phyloP scores from a whole-genome alignment of 2,329 filamentous ascomycete genomes.

The Cladosporium sp. region DNA sequence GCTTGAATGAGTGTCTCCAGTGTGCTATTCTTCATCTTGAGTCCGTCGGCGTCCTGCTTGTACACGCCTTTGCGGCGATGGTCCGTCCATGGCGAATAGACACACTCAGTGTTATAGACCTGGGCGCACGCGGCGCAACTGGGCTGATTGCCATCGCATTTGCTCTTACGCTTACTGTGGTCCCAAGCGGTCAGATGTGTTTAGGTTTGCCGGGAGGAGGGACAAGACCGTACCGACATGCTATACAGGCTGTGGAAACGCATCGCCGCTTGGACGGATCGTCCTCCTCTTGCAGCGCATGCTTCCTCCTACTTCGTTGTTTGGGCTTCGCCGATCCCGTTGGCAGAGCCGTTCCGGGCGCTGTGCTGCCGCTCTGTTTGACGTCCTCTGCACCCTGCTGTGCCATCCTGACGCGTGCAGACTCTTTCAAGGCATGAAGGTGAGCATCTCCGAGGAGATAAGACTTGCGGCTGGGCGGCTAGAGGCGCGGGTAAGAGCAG shows the following conservation, averaged over 20 bases:
- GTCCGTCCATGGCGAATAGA: slow-evolving; percentile 95
- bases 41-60: slow-evolving; percentile 81
- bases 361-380: neutral
- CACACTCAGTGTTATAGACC: slow-evolving; percentile 82
- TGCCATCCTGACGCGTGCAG: slow-evolving; percentile 5
- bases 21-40: slow-evolving; percentile 81
- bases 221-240: slow-evolving; percentile 22
- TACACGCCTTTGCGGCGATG: slow-evolving; percentile 95
- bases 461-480: neutral
- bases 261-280: slow-evolving; percentile 39
- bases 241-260: slow-evolving; percentile 32
- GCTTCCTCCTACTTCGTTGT: slow-evolving; percentile 20
- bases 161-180: slow-evolving; percentile 30
- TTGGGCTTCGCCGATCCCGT: slow-evolving; percentile 15
- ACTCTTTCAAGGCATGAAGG: neutral
- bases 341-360: neutral
- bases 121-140: slow-evolving; percentile 94
- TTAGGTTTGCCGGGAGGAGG: neutral
- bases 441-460: slow-evolving; percentile 10
- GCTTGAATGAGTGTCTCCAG: slow-evolving; percentile 89
- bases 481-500: no score
- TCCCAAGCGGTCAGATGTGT: neutral
- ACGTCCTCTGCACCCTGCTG: slow-evolving; percentile 2
- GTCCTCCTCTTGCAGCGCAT: slow-evolving; percentile 26
- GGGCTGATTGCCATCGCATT: slow-evolving; percentile 82